Evolutionary conservation across 352 stramenopile species (phyloP).

Genomic region (Albugo laibachii): DNA sequence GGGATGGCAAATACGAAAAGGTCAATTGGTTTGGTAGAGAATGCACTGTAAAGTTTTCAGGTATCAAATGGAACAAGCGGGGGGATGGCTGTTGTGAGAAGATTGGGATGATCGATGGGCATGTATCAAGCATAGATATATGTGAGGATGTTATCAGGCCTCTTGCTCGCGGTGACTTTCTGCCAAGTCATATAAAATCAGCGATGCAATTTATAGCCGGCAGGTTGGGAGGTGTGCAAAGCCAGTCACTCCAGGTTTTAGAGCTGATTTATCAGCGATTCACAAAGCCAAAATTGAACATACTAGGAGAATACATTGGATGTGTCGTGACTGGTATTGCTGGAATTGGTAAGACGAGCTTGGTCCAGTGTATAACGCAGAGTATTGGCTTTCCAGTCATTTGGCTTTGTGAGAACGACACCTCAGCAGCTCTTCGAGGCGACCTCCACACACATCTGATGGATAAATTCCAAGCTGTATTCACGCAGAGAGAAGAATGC

Average conservation of each 20-base stretch:
- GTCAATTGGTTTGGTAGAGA: conserved; percentile 27
- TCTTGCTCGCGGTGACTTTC: background rate
- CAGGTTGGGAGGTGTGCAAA: background rate
- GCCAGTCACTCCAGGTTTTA: background rate
- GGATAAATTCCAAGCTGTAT: conserved; percentile 26
- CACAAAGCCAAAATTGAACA: background rate
- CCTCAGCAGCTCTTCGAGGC: conserved; percentile 88
- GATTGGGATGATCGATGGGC: conserved; percentile 10
- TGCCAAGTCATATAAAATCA: background rate
- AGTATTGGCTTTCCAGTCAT: conserved; percentile 16
- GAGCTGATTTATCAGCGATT: background rate
- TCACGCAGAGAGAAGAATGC: conserved; percentile 21
- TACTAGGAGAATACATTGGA: conserved; percentile 14
- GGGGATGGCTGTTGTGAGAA: conserved; percentile 18
- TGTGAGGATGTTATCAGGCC: background rate
- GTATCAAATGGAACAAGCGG: conserved; percentile 9
- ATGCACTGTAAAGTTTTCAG: conserved; percentile 14
- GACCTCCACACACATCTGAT: conserved; percentile 70
- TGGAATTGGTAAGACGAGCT: conserved; percentile 45
- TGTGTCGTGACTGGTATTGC: conserved; percentile 45
- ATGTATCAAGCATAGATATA: conserved; percentile 4
- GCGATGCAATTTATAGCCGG: background rate
- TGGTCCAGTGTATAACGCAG: conserved; percentile 25
- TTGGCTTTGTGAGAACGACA: conserved; percentile 74
- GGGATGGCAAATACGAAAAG: conserved; percentile 11